A percentile compares a stretch with the other conserved stretches of the same genome.
Conservation (phyloP, 2,329 filamentous ascomycete species). For the Aspergillus nomiae region DNA sequence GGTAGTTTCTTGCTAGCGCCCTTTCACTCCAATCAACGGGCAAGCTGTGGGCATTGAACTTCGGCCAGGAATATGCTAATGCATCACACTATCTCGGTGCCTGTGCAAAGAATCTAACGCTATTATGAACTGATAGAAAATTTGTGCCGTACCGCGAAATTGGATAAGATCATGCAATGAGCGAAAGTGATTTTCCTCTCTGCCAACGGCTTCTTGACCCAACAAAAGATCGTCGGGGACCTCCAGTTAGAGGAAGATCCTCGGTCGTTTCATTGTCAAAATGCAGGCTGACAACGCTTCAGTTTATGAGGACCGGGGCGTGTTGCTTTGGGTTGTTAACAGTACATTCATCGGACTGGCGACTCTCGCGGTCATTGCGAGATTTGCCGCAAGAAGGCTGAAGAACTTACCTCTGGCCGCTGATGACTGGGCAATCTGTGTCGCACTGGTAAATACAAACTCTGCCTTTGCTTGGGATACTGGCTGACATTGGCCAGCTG, state of each 20-base stretch:
- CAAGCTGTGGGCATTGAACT: neutral
- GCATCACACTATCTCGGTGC: neutral
- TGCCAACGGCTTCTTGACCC: neutral
- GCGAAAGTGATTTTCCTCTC: neutral
- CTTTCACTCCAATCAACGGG: neutral
- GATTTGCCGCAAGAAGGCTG: constrained; percentile 5
- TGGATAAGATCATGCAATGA: neutral
- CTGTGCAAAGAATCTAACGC: neutral
- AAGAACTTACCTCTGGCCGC: neutral
- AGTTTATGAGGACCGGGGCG: neutral
- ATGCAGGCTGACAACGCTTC: neutral
- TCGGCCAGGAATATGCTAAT: neutral
- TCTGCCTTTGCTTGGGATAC: neutral
- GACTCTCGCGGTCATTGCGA: constrained; percentile 1
- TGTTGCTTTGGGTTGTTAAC: constrained; percentile 2
- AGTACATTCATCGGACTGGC: constrained; percentile 1
- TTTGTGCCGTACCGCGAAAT: neutral
- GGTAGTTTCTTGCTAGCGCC: neutral
- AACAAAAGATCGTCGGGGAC: neutral
- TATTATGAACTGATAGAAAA: neutral
- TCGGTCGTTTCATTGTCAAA: neutral
- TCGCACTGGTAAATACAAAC: neutral
- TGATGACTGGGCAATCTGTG: constrained; percentile 3
- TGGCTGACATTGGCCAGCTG: neutral
- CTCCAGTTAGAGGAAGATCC: neutral